These are phyloP conservation scores for Coemansia asiatica DNA, from an alignment of 192 early-diverging fungal species.

Conservation along the genomic window DNA sequence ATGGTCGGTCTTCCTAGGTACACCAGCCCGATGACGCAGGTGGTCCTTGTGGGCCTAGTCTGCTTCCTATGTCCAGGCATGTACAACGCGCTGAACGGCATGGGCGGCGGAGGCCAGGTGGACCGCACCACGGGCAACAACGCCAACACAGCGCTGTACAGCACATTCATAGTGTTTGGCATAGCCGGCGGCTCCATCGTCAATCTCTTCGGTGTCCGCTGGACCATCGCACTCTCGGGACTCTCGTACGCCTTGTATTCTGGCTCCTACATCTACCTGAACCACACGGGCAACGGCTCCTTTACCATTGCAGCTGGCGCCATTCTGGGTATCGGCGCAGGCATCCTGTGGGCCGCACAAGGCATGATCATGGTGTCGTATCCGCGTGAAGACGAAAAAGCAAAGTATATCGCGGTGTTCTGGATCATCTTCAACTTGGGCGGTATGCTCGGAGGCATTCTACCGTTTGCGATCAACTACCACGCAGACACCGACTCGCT, in stretches of 20 bases:
- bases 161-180: slow-evolving; percentile 76
- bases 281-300: slow-evolving; percentile 57
- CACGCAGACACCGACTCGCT: slow-evolving; percentile 45
- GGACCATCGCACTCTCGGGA: slow-evolving; percentile 68
- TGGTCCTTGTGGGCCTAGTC: slow-evolving; percentile 68
- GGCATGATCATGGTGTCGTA: slow-evolving; percentile 87
- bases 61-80: slow-evolving; percentile 81
- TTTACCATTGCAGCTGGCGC: slow-evolving; percentile 77
- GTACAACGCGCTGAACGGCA: slow-evolving; percentile 69
- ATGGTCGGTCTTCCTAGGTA: slow-evolving; percentile 24
- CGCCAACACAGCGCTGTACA: slow-evolving; percentile 76
- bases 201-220: slow-evolving; percentile 75
- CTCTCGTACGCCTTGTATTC: slow-evolving; percentile 74
- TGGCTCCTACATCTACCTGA: slow-evolving; percentile 71
- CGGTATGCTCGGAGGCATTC: slow-evolving; percentile 74
- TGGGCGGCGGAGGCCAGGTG: slow-evolving; percentile 69
- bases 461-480: slow-evolving; percentile 73
- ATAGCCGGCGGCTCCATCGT: slow-evolving; percentile 73
- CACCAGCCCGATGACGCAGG: slow-evolving; percentile 66
- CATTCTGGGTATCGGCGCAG: slow-evolving; percentile 80
- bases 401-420: slow-evolving; percentile 79
- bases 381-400: slow-evolving; percentile 78
- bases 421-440: slow-evolving; percentile 89
- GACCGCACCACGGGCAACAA: slow-evolving; percentile 63
- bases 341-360: slow-evolving; percentile 76